These are phyloP conservation scores for Phaffomyces thermotolerans DNA, from an alignment of 805 yeast species.

Conservation along the genomic window DNA sequence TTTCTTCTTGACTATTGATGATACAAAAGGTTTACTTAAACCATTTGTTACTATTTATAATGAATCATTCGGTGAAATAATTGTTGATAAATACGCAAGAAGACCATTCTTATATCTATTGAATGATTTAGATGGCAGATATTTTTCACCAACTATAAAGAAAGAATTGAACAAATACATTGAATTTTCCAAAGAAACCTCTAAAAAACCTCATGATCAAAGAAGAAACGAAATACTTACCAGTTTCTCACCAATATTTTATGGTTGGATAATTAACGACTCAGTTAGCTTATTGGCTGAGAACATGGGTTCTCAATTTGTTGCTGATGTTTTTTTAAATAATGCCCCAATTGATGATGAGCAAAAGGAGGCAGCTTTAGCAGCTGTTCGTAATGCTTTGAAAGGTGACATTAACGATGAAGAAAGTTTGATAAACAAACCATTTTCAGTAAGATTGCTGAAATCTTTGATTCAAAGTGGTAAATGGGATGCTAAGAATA, in stretches of 20 bases:
- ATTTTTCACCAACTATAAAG: constrained; percentile 65
- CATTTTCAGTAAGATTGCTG: constrained; percentile 67
- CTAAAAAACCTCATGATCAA: constrained; percentile 76
- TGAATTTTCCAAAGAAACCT: constrained; percentile 55
- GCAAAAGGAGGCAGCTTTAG: constrained; percentile 40
- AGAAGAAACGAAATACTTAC: constrained; percentile 66
- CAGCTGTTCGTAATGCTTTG: constrained; percentile 48
- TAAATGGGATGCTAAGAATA: constrained; percentile 66
- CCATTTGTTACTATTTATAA: constrained; percentile 58
- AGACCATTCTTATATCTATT: constrained; percentile 81
- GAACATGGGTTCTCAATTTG: constrained; percentile 77
- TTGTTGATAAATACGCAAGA: constrained; percentile 72
- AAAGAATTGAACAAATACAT: constrained; percentile 55
- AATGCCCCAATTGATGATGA: constrained; percentile 37
- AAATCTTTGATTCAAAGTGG: constrained; percentile 80
- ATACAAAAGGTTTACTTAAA: constrained; percentile 76
- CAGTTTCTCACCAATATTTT: constrained; percentile 59
- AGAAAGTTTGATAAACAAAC: constrained; percentile 59
- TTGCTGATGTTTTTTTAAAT: constrained; percentile 65
- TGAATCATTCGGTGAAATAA: constrained; percentile 44
- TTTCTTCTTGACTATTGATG: constrained; percentile 83
- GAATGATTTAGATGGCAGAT: constrained; percentile 72
- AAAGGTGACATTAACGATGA: constrained; percentile 61
- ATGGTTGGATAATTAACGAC: constrained; percentile 44
- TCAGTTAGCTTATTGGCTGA: constrained; percentile 50